Percentiles rank a stretch among this genome's conserved stretches.
Evolutionary conservation across 2,329 filamentous ascomycete species (phyloP).

Genomic region (Curvularia hawaiiensis): DNA sequence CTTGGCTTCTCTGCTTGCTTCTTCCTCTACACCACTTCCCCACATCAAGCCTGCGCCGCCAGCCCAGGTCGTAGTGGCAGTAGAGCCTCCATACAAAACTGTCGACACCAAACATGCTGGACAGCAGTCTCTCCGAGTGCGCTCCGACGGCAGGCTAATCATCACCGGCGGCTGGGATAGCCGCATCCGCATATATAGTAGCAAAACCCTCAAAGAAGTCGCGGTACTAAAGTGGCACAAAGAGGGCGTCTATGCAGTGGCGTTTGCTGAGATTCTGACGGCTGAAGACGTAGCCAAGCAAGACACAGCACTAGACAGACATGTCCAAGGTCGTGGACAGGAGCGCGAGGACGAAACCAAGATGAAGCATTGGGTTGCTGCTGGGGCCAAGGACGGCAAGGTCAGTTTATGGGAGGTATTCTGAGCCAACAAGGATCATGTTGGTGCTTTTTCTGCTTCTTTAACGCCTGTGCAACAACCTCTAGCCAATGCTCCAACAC

Average conservation of each 20-base stretch:
- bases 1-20: slow-evolving; percentile 36
- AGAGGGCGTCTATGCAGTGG: slow-evolving; percentile 81
- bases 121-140: slow-evolving; percentile 78
- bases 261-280: slow-evolving; percentile 63
- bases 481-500: not conserved
- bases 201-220: slow-evolving; percentile 80
- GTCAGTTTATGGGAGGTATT: slow-evolving; percentile 97
- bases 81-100: slow-evolving; percentile 59
- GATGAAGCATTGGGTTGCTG: slow-evolving; percentile 84
- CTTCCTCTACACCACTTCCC: slow-evolving; percentile 12
- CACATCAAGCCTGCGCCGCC: slow-evolving; percentile 15
- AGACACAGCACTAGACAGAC: not conserved
- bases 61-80: slow-evolving; percentile 4
- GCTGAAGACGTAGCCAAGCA: slow-evolving; percentile 7
- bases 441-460: not conserved
- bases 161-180: slow-evolving; percentile 94
- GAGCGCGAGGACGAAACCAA: slow-evolving; percentile 57
- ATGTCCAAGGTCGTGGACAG: not conserved
- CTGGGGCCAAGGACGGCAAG: slow-evolving; percentile 92
- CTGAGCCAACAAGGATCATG: slow-evolving; percentile 25
- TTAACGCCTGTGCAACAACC: not conserved
- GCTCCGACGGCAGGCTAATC: slow-evolving; percentile 81
- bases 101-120: slow-evolving; percentile 86
- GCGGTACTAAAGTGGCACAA: slow-evolving; percentile 95
- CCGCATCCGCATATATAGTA: slow-evolving; percentile 78